Evolutionary conservation across 441 rosid genomes (phyloP).

Genomic region (Viola pubescens): DNA sequence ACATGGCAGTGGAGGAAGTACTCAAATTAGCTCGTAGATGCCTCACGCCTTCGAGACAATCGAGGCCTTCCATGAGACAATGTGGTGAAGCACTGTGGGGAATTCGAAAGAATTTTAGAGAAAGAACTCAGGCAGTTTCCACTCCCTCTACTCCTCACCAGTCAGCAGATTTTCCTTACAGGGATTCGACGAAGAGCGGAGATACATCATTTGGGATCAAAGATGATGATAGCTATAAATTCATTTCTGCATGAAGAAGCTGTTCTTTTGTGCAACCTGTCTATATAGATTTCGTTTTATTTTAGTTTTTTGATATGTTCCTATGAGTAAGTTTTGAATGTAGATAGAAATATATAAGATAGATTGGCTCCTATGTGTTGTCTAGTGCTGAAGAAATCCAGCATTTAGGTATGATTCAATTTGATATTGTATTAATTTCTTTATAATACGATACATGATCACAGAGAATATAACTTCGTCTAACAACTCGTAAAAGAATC

Average conservation of each 20-base stretch:
- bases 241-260: slow-evolving; percentile 37
- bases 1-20: slow-evolving; percentile 45
- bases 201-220: slow-evolving; percentile 35
- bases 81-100: slow-evolving; percentile 72
- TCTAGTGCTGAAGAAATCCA: too few species aligned
- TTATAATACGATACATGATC: too few species aligned
- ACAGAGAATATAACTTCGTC: too few species aligned
- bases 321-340: background rate
- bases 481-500: too few species aligned
- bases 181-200: slow-evolving; percentile 28
- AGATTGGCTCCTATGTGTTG: too few species aligned
- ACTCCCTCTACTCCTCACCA: slow-evolving; percentile 30
- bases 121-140: slow-evolving; percentile 26
- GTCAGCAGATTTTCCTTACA: slow-evolving; percentile 38
- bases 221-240: slow-evolving; percentile 33
- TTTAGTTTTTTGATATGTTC: background rate
- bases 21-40: slow-evolving; percentile 62
- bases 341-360: too few species aligned
- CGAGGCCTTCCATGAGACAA: slow-evolving; percentile 71
- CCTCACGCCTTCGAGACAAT: slow-evolving; percentile 38
- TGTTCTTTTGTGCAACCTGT: background rate
- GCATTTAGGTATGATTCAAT: too few species aligned
- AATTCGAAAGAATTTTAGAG: slow-evolving; percentile 49
- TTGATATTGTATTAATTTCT: too few species aligned
- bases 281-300: too few species aligned